Percentiles rank a stretch among this genome's conserved stretches.
These are phyloP conservation scores for Mycena albidolilacea DNA, from an alignment of 768 basidiomycete species.

Conservation along the genomic window DNA sequence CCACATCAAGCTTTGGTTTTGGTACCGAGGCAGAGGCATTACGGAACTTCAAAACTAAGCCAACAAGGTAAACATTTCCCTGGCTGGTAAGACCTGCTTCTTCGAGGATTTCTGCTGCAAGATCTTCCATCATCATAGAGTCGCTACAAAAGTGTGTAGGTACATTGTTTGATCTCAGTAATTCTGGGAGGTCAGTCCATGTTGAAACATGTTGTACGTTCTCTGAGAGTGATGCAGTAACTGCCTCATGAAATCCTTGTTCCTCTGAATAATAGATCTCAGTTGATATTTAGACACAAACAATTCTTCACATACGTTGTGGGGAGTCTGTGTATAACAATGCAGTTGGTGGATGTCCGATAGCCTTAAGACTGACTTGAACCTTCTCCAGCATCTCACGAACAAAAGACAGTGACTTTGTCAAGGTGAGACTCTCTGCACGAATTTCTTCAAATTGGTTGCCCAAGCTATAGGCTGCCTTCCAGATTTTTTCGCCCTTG, in stretches of 20 bases:
- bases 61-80: background rate
- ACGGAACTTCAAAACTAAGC: background rate
- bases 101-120: background rate
- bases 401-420: conserved; percentile 5
- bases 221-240: background rate
- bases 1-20: background rate
- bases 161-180: background rate
- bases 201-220: background rate
- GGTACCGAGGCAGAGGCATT: background rate
- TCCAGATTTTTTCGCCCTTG: conserved; percentile 3
- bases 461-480: background rate
- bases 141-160: background rate
- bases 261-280: background rate
- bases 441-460: conserved; percentile 6
- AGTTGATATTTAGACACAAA: conserved; percentile 2
- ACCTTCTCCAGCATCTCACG: background rate
- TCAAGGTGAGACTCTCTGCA: background rate
- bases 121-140: background rate
- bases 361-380: background rate
- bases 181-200: conserved; percentile 2
- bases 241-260: conserved; percentile 4
- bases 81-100: background rate
- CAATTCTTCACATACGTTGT: background rate
- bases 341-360: background rate
- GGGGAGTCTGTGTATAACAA: conserved; percentile 10